phyloP scores from a whole-genome alignment of 2,329 filamentous ascomycete genomes.

The Metarhizium brunneum region DNA sequence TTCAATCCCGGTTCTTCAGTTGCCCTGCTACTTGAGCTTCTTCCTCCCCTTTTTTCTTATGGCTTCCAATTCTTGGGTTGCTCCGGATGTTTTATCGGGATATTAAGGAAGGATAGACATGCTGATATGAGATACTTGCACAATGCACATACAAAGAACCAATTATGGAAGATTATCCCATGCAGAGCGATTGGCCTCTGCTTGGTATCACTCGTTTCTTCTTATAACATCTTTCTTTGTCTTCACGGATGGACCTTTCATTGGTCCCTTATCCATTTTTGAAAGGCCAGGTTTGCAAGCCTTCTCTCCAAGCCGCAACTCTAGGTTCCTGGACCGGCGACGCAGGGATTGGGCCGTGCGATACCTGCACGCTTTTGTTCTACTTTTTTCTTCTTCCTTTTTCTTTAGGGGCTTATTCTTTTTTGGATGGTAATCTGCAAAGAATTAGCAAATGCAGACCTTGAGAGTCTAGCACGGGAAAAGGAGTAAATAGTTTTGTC shows the following conservation, averaged over 20 bases:
- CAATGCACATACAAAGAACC: not conserved
- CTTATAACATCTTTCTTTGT: not conserved
- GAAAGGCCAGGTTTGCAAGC: not conserved
- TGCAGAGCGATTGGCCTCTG: not conserved
- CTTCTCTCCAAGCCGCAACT: not conserved
- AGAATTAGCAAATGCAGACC: not conserved
- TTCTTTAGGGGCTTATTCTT: not conserved
- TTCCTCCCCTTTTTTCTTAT: not conserved
- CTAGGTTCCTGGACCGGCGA: not conserved
- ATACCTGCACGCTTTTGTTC: not conserved
- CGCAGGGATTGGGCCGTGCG: not conserved
- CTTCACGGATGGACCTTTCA: not conserved
- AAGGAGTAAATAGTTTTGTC: not conserved
- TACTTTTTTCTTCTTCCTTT: not conserved
- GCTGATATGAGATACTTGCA: conserved; percentile 5
- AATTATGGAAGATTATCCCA: not conserved
- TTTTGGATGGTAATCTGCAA: not conserved
- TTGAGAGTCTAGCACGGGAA: not conserved
- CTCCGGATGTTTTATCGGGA: not conserved
- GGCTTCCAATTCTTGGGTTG: not conserved
- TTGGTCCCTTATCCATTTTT: not conserved
- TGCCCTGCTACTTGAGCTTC: not conserved
- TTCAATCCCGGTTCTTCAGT: not conserved
- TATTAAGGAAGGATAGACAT: conserved; percentile 1
- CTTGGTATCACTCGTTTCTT: not conserved